These are phyloP conservation scores for Dactylonectria estremocensis DNA, from an alignment of 2,329 filamentous ascomycete genomes.

Conservation along the genomic window DNA sequence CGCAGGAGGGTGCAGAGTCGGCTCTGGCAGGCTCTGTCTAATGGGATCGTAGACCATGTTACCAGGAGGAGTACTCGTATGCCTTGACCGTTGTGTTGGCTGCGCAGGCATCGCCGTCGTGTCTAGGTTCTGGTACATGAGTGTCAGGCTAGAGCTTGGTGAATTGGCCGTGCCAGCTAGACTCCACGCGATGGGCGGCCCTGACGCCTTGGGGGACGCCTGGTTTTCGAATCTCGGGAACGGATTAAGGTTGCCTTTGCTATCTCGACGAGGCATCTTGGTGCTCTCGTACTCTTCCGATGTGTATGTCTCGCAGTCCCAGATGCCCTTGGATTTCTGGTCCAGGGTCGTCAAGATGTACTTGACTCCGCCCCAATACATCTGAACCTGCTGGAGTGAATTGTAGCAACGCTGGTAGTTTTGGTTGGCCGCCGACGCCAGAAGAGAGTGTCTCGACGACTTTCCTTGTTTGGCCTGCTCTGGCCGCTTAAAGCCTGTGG, in stretches of 20 bases:
- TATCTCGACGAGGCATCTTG: constrained; percentile 66
- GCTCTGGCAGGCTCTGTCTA: constrained; percentile 68
- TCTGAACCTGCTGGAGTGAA: constrained; percentile 83
- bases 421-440: constrained; percentile 86
- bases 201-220: constrained; percentile 63
- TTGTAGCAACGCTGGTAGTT: constrained; percentile 92
- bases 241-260: constrained; percentile 52
- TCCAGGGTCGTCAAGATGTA: constrained; percentile 91
- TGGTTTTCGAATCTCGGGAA: constrained; percentile 63
- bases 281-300: constrained; percentile 84
- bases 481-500: constrained; percentile 50
- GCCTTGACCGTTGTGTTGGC: constrained; percentile 37
- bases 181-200: constrained; percentile 81
- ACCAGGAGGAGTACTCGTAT: constrained; percentile 66
- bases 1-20: constrained; percentile 64
- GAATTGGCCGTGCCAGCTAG: constrained; percentile 91
- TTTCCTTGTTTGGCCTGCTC: constrained; percentile 50
- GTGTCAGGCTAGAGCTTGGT: constrained; percentile 84
- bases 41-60: constrained; percentile 75
- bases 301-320: constrained; percentile 79
- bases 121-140: constrained; percentile 77
- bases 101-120: constrained; percentile 24
- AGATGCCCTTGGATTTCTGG: constrained; percentile 89
- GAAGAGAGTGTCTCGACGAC: constrained; percentile 77
- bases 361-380: constrained; percentile 88